Evolutionary conservation across 371 early-diverging fungal genomes (phyloP).

Genomic region (Mortierella sp.): DNA sequence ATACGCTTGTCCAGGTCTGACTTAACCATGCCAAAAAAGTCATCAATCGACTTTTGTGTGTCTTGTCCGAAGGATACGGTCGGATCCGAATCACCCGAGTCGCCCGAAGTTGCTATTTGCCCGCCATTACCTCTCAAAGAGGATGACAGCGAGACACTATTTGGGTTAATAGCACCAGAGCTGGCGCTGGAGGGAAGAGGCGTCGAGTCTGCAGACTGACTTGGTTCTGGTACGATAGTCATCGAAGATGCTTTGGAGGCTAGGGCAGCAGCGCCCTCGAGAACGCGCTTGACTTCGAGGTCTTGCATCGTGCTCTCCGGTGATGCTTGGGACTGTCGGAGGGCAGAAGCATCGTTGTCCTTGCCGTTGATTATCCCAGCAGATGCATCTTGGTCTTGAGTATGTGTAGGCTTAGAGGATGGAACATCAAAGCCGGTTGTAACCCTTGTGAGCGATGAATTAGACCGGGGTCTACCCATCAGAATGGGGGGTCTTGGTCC

Average conservation of each 20-base stretch:
- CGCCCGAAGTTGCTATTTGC: no score
- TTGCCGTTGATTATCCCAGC: no score
- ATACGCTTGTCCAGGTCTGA: slow-evolving; percentile 51
- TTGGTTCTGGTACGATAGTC: not conserved
- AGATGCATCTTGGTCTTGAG: not conserved
- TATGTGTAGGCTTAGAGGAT: not conserved
- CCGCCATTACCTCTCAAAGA: not conserved
- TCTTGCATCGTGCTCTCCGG: slow-evolving; percentile 51
- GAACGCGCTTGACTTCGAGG: slow-evolving; percentile 51
- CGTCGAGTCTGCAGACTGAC: slow-evolving; percentile 32
- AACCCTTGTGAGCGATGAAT: slow-evolving; percentile 26
- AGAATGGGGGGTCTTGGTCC: slow-evolving; percentile 49
- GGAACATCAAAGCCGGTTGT: slow-evolving; percentile 38
- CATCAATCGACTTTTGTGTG: slow-evolving; percentile 53
- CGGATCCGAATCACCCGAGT: slow-evolving; percentile 2
- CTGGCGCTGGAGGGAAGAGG: slow-evolving; percentile 25
- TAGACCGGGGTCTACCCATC: slow-evolving; percentile 44
- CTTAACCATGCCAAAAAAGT: slow-evolving; percentile 55
- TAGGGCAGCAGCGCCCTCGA: slow-evolving; percentile 44
- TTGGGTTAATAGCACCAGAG: not conserved
- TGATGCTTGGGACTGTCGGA: slow-evolving; percentile 31
- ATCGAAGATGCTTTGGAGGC: slow-evolving; percentile 14
- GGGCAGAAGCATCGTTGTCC: not conserved
- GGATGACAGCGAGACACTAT: not conserved
- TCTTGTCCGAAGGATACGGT: slow-evolving; percentile 40